These are phyloP conservation scores for Eragrostis curvula DNA, from an alignment of 176 grass and related monocot genomes.

Conservation along the genomic window DNA sequence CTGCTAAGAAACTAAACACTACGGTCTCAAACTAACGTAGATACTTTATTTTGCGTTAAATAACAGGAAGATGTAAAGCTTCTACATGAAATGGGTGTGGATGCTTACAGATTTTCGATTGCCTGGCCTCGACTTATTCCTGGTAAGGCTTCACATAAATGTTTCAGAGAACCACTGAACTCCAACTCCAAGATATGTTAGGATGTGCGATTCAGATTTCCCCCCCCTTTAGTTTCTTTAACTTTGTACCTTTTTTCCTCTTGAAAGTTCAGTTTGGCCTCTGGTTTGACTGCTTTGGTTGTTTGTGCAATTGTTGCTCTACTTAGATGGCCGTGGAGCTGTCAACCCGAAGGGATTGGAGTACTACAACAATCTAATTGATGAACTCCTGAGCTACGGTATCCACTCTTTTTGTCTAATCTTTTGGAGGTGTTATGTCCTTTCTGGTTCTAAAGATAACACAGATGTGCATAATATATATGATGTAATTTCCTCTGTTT, in stretches of 20 bases:
- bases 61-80: constrained; percentile 92
- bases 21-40: neutral
- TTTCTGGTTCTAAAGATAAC: neutral
- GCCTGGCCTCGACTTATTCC: constrained; percentile 90
- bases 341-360: constrained; percentile 80
- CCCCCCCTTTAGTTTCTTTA: neutral
- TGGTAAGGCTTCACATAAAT: constrained; percentile 35
- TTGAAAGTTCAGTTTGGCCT: neutral
- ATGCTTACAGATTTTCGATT: constrained; percentile 91
- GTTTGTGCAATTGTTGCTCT: constrained; percentile 12
- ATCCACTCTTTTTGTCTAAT: neutral
- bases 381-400: constrained; percentile 84
- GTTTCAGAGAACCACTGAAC: neutral
- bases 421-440: neutral
- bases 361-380: constrained; percentile 93
- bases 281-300: neutral
- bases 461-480: neutral
- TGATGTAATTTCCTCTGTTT: constrained; percentile 14
- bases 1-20: neutral
- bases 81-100: constrained; percentile 78
- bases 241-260: neutral
- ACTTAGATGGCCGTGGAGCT: constrained; percentile 82
- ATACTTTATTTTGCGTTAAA: neutral
- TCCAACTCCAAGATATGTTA: neutral
- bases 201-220: neutral